Conservation (phyloP, 441 rosid genomes). For the Adansonia rubrostipa region DNA sequence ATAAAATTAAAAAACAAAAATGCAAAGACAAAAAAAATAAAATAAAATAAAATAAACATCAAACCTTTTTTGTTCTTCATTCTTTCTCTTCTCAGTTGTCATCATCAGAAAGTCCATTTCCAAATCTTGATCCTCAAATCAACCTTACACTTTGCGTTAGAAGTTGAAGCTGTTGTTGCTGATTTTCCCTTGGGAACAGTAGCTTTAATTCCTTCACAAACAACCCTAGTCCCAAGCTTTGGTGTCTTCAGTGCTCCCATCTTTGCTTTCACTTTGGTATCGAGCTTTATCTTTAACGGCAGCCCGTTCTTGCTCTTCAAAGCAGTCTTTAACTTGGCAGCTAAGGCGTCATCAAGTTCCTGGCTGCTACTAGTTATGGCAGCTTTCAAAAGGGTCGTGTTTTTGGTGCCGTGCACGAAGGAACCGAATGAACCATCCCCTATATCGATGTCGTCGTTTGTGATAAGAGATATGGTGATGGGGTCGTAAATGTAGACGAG, state of each 20-base stretch:
- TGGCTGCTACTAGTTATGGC: slow-evolving; percentile 43
- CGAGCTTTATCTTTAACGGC: slow-evolving; percentile 53
- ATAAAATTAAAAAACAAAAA: not conserved
- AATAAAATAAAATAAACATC: slow-evolving; percentile 21
- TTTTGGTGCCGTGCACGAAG: slow-evolving; percentile 68
- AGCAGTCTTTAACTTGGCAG: slow-evolving; percentile 43
- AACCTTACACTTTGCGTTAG: slow-evolving; percentile 69
- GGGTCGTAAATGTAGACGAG: slow-evolving; percentile 59
- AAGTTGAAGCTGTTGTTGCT: slow-evolving; percentile 55
- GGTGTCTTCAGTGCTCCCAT: slow-evolving; percentile 66
- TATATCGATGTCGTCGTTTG: slow-evolving; percentile 45
- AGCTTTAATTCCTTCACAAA: slow-evolving; percentile 64
- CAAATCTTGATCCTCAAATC: slow-evolving; percentile 81
- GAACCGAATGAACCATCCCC: slow-evolving; percentile 58
- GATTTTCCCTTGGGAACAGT: slow-evolving; percentile 57
- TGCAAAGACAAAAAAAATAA: slow-evolving; percentile 25
- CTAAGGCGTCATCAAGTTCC: slow-evolving; percentile 53
- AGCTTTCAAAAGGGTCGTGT: slow-evolving; percentile 62
- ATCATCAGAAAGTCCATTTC: slow-evolving; percentile 71
- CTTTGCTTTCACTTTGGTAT: slow-evolving; percentile 68
- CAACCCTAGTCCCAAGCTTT: slow-evolving; percentile 58
- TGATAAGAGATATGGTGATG: slow-evolving; percentile 43
- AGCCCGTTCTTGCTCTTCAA: slow-evolving; percentile 62
- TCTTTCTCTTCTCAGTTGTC: not conserved
- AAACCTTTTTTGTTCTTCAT: slow-evolving; percentile 29